phyloP scores from a whole-genome alignment of 345 rosid genomes.

The Hypericum perforatum region DNA sequence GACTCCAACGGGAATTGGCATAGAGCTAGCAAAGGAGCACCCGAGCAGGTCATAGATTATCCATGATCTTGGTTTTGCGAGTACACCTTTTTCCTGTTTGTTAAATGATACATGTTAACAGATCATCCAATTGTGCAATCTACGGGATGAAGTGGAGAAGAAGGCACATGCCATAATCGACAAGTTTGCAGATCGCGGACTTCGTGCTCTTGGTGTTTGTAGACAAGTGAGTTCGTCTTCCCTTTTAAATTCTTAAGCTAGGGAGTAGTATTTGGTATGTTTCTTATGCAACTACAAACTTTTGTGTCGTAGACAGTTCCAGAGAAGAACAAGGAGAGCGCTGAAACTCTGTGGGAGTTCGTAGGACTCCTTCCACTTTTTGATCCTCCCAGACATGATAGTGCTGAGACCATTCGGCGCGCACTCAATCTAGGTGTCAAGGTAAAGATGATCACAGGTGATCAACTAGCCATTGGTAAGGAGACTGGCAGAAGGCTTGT shows the following conservation, averaged over 20 bases:
- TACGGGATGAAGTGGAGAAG: slow-evolving; percentile 45
- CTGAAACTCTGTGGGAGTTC: slow-evolving; percentile 83
- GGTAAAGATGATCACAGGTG: slow-evolving; percentile 96
- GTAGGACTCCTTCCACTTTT: slow-evolving; percentile 84
- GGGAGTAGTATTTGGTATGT: too few relatives aligned
- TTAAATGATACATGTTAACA: slow-evolving; percentile 5
- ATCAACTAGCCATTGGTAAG: slow-evolving; percentile 85
- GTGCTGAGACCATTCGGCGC: slow-evolving; percentile 84
- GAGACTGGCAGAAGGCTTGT: slow-evolving; percentile 88
- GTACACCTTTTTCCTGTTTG: too few relatives aligned
- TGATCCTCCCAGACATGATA: slow-evolving; percentile 95
- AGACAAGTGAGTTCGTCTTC: slow-evolving; percentile 39
- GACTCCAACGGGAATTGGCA: slow-evolving; percentile 63
- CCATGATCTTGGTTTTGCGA: not conserved
- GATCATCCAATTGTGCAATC: slow-evolving; percentile 67
- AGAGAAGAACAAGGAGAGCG: slow-evolving; percentile 52
- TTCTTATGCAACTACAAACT: not conserved
- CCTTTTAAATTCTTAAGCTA: not conserved
- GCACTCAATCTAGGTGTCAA: slow-evolving; percentile 86
- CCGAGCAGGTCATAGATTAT: slow-evolving; percentile 50
- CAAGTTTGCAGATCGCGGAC: slow-evolving; percentile 81
- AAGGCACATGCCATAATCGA: slow-evolving; percentile 73
- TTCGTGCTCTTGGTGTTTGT: slow-evolving; percentile 66
- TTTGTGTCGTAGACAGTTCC: slow-evolving; percentile 36
- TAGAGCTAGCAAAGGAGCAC: slow-evolving; percentile 76